Evolutionary conservation across 2,329 filamentous ascomycete species (phyloP).

Genomic region (Elsinoe australis): DNA sequence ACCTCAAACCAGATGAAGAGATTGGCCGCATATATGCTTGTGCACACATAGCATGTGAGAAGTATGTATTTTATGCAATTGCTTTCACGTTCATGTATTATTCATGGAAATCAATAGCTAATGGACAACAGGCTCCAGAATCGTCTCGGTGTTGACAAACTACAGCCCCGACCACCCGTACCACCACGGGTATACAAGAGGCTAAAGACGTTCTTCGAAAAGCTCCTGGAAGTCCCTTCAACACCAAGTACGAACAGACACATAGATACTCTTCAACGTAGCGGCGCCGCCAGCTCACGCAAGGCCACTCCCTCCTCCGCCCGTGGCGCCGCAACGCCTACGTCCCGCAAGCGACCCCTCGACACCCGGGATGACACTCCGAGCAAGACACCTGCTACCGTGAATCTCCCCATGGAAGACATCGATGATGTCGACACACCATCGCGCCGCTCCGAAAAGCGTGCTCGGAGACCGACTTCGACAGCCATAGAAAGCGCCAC

Average conservation of each 20-base stretch:
- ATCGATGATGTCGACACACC: slow-evolving; percentile 2
- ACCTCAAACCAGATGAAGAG: slow-evolving; percentile 77
- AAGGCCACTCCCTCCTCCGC: slow-evolving; percentile 11
- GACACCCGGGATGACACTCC: slow-evolving; percentile 2
- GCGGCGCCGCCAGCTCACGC: slow-evolving; percentile 1
- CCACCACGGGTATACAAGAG: slow-evolving; percentile 76
- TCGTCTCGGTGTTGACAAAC: slow-evolving; percentile 65
- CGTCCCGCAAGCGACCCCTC: slow-evolving; percentile 19
- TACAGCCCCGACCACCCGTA: slow-evolving; percentile 68
- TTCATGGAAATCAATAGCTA: slow-evolving; percentile 22
- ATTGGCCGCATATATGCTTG: slow-evolving; percentile 78
- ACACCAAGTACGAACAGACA: slow-evolving; percentile 33
- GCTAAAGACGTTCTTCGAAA: slow-evolving; percentile 71
- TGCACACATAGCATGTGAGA: slow-evolving; percentile 81
- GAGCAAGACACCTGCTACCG: slow-evolving; percentile 1
- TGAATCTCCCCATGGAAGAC: neutral
- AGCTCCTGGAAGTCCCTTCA: slow-evolving; percentile 47
- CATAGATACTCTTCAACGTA: slow-evolving; percentile 16
- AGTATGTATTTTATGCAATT: slow-evolving; percentile 41
- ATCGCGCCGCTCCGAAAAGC: slow-evolving; percentile 10
- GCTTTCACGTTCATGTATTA: slow-evolving; percentile 1
- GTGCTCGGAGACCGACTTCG: neutral
- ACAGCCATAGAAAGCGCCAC: neutral
- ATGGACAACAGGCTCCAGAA: slow-evolving; percentile 55
- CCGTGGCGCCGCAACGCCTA: slow-evolving; percentile 24